Evolutionary conservation across 495 filamentous ascomycete genomes (phyloP), one percentile per base, ranked within the genome.

Genomic region (Podospora bellae-mahoneyi): DNA sequence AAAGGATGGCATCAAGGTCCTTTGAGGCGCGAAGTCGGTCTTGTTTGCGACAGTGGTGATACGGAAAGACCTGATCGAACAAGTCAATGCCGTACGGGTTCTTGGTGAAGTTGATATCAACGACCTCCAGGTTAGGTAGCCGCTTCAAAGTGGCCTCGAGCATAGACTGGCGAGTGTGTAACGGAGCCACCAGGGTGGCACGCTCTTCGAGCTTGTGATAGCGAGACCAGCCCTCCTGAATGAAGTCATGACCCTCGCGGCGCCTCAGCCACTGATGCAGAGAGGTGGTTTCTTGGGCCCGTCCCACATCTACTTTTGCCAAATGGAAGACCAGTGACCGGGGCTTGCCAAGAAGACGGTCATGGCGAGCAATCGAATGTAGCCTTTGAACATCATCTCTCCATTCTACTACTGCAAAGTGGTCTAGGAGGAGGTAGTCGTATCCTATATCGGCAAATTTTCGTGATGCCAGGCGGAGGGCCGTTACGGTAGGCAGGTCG

Each of bases 361-460:
- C 77, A 66, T 82, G 78, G 65, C 72, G 70, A 55, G 82, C 80
- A 65, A 84, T 82, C 57, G 71, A 74, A 65, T 79, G 76, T 58
- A 84, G 74, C 53, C 78, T 74, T 64, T 77, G 73, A 72, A 84
- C 76, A 70, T 84, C 82, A 69, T 83, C 76, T 59, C 76, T 75
- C 81, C 81, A 84, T 64, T 79, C 75, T 67, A 82, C 76, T 54
- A 77, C 77, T 54, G 74, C 79, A 72, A 83, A 83, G 57, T 74
- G 69, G 7, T 78, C 72, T 20, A 74, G 71, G 30, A 84, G 62
- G 66, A 83, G 65, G 66, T 76, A 83, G 19, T 83, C 80, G 69
- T 79, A 83, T 62, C 81, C 82, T 30, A 84, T 76, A 48, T 80
- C 76, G 62, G 81, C 82, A 55, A 78, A 72, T 32, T 73, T 76